Evolutionary conservation across 2,329 filamentous ascomycete species (phyloP).

Genomic region (Fusarium camptoceras): DNA sequence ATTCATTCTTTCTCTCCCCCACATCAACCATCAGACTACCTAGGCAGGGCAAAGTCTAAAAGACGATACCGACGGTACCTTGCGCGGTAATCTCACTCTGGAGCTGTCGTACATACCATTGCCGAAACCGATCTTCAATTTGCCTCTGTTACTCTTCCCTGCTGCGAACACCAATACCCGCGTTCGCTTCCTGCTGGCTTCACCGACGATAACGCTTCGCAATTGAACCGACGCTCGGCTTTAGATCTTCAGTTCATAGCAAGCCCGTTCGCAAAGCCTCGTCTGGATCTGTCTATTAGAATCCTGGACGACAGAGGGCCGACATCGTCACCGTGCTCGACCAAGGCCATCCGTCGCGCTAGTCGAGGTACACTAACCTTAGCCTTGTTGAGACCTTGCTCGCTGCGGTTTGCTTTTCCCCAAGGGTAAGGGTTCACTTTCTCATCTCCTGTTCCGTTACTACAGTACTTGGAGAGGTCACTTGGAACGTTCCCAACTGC

Average conservation of each 20-base stretch:
- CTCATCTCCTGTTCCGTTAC: conserved; percentile 41
- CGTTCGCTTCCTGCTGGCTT: conserved; percentile 18
- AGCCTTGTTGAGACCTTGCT: conserved; percentile 38
- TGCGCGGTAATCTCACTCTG: conserved; percentile 42
- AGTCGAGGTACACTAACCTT: conserved; percentile 39
- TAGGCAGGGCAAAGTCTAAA: conserved; percentile 24
- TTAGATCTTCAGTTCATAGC: conserved; percentile 18
- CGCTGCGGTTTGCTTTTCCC: conserved; percentile 44
- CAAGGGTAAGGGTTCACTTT: conserved; percentile 46
- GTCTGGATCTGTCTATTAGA: conserved; percentile 40
- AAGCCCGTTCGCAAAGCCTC: conserved; percentile 31
- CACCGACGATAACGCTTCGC: conserved; percentile 20
- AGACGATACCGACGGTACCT: conserved; percentile 26
- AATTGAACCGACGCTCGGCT: conserved; percentile 23
- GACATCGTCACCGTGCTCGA: conserved; percentile 44
- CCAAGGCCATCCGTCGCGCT: conserved; percentile 39
- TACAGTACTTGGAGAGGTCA: conserved; percentile 36
- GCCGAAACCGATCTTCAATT: conserved; percentile 25
- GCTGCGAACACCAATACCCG: conserved; percentile 33
- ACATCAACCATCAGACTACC: conserved; percentile 26
- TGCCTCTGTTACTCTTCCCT: conserved; percentile 10
- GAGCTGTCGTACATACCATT: conserved; percentile 31
- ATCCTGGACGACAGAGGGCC: conserved; percentile 37
- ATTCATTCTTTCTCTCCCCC: conserved; percentile 37
- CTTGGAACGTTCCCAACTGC: conserved; percentile 36